Evolutionary conservation across 2,329 filamentous ascomycete genomes (phyloP), one percentile per base, ranked within the genome.

Genomic region (Lasiodiplodia sp.): DNA sequence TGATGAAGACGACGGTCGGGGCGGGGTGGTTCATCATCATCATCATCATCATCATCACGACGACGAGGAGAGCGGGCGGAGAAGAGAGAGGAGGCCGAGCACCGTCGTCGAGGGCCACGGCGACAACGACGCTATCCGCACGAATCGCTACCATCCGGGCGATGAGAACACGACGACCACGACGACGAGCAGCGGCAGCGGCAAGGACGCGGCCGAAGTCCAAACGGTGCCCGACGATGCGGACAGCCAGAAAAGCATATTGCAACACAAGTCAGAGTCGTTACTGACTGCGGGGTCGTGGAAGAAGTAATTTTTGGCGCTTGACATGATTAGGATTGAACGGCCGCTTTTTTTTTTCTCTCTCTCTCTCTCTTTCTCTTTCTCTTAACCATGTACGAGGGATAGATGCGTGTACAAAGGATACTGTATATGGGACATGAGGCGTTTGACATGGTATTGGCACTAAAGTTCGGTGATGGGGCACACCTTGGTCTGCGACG

Each of bases 181-280:
- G 3, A 47, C 44, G 44, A 47, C 18, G 44, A 21, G 18, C 1
- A 47, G 44, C 16, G 28, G 28, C 28, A 18, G 40, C 44, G n/a
- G n/a, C 8, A 47, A 28, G 21, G 37, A 44, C 2, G 16, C 21
- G 10, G 21, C 34, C n/a, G 56, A 60, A 21, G 16, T 60, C 21
- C n/a, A 14, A 12, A 60, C 56, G 4, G 37, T 47, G 56, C n/a
- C 5, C 14, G 38, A 47, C 37, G 56, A 60, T 28, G 56, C 56
- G 21, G 56, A 44, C 10, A 60, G 56, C 23, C 56, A 60, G 23
- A 60, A 47, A 37, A 60, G 56, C 21, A 47, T 60, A 8, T 18
- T 60, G 16, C 56, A 44, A 38, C 56, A 60, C 3, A 57, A 38
- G 18, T 21, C 18, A 2, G 16, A 10, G 55, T 11, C 51, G 12